These are phyloP conservation scores for Sutorius eximius DNA, from an alignment of 1,284 basidiomycete species.

Conservation along the genomic window DNA sequence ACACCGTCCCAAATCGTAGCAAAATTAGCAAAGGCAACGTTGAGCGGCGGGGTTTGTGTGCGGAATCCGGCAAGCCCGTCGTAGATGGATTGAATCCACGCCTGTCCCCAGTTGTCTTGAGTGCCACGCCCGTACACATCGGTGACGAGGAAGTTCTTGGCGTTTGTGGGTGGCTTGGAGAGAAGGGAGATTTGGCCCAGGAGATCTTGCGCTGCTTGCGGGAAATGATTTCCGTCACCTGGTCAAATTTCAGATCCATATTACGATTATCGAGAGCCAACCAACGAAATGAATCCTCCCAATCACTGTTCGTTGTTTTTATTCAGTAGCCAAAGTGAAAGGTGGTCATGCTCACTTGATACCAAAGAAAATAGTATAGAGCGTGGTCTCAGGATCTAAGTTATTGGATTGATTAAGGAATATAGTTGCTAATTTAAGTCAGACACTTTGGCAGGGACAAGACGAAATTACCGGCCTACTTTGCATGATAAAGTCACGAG, in stretches of 20 bases:
- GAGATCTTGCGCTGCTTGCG: slow-evolving; percentile 36
- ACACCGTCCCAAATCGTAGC: background rate
- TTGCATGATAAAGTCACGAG: background rate
- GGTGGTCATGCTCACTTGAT: background rate
- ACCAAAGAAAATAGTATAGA: background rate
- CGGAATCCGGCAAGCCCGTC: background rate
- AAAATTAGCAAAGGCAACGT: background rate
- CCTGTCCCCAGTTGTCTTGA: background rate
- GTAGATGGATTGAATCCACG: background rate
- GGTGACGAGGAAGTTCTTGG: background rate
- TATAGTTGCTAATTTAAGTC: background rate
- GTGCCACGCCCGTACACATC: background rate
- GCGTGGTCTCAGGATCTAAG: background rate
- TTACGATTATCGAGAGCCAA: background rate
- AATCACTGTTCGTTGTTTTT: background rate
- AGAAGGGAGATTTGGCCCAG: slow-evolving; percentile 40
- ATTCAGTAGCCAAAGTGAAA: background rate
- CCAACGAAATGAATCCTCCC: background rate
- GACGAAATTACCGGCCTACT: background rate
- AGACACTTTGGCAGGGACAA: background rate
- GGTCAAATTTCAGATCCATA: background rate
- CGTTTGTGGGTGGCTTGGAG: slow-evolving; percentile 7
- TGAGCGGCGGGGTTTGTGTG: background rate
- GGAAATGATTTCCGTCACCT: slow-evolving; percentile 36
- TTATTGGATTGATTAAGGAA: background rate